A percentile compares a stretch with the other conserved stretches of the same genome.
phyloP scores from a whole-genome alignment of 441 rosid genomes.

The Dalechampia spathulata region DNA sequence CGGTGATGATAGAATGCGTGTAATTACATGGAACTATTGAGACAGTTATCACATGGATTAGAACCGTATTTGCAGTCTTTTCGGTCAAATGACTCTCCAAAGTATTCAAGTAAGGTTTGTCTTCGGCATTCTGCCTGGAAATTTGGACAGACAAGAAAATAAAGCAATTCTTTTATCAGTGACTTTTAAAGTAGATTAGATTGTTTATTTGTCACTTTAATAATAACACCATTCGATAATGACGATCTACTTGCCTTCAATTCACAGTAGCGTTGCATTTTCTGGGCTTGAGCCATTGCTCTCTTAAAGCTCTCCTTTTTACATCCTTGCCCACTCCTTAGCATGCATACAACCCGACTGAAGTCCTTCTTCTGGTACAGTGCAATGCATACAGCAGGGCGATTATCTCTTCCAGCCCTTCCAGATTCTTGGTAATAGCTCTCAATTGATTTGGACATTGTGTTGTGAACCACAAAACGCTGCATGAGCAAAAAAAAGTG shows the following conservation, averaged over 20 bases:
- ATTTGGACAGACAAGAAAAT: constrained; percentile 15
- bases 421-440: constrained; percentile 98
- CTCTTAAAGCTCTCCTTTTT: constrained; percentile 68
- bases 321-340: constrained; percentile 66
- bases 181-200: not conserved
- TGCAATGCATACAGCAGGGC: constrained; percentile 61
- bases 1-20: too few relatives aligned
- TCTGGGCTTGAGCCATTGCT: constrained; percentile 85
- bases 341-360: constrained; percentile 90
- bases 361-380: constrained; percentile 93
- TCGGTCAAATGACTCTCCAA: constrained; percentile 68
- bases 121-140: constrained; percentile 75
- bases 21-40: constrained; percentile 30
- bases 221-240: not conserved
- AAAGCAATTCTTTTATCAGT: not conserved
- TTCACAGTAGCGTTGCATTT: constrained; percentile 89
- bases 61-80: constrained; percentile 57
- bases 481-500: constrained; percentile 15
- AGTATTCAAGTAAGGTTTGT: constrained; percentile 71
- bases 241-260: constrained; percentile 47
- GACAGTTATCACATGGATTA: constrained; percentile 86
- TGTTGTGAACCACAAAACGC: constrained; percentile 92
- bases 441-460: constrained; percentile 85
- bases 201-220: not conserved
- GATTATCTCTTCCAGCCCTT: constrained; percentile 88